Evolutionary conservation across 257 asterid genomes (phyloP).

Genomic region (Primulina tabacum): DNA sequence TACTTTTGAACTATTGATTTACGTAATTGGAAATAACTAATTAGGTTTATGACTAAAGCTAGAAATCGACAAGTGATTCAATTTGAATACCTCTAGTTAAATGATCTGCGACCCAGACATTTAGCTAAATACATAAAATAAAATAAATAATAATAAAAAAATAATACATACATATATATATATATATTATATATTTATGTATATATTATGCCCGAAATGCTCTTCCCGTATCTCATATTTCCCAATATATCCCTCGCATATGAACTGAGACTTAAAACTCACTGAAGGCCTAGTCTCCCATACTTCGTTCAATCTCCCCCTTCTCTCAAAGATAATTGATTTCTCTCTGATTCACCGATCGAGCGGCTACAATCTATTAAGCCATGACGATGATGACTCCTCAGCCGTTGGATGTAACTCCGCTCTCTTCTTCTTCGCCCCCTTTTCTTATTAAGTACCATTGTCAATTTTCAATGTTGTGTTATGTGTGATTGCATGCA

Average conservation of each 20-base stretch:
- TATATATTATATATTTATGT: no score
- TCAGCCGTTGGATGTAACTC: conserved; percentile 79
- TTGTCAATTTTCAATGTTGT: conserved; percentile 4
- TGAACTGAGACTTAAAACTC: neutral
- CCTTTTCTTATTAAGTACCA: conserved; percentile 12
- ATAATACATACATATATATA: no score
- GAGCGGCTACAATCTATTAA: conserved; percentile 36
- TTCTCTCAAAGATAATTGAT: conserved; percentile 25
- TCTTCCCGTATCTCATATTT: neutral
- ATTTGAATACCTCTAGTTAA: no score
- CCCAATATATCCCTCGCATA: neutral
- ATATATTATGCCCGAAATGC: neutral
- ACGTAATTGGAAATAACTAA: no score
- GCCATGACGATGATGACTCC: conserved; percentile 87
- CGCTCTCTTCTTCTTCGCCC: conserved; percentile 21
- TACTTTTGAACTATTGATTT: no score
- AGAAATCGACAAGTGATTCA: no score
- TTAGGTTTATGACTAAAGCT: no score
- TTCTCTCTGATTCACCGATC: conserved; percentile 53
- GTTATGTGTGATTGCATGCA: conserved; percentile 23
- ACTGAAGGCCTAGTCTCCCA: conserved; percentile 12
- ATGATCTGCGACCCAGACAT: no score
- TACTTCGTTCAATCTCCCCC: conserved; percentile 20
- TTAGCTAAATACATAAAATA: no score
- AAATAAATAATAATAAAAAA: no score